Percentiles rank a stretch among this genome's conserved stretches.
These are phyloP conservation scores for Ascobolus immersus DNA, from an alignment of 495 filamentous ascomycete species.

Conservation along the genomic window DNA sequence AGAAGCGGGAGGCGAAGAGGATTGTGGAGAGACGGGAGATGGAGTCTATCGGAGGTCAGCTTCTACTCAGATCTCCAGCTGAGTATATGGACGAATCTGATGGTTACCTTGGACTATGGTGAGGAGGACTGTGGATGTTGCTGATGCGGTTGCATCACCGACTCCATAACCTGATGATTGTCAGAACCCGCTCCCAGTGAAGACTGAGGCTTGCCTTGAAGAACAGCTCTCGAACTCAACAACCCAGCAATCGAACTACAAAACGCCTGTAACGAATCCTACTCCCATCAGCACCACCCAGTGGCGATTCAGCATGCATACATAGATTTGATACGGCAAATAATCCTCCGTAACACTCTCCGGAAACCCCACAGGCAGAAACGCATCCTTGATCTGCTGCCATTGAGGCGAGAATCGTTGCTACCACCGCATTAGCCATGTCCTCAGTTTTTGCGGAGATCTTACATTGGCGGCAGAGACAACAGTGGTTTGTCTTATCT, in stretches of 20 bases:
- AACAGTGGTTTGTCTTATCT: too few relatives aligned
- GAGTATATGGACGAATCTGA: not conserved
- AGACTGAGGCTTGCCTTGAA: slow-evolving; percentile 35
- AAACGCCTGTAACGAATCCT: slow-evolving; percentile 94
- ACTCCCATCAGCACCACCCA: not conserved
- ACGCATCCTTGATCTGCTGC: slow-evolving; percentile 36
- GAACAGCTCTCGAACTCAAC: slow-evolving; percentile 63
- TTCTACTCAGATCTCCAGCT: not conserved
- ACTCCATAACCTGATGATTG: slow-evolving; percentile 47
- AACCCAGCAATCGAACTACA: slow-evolving; percentile 78
- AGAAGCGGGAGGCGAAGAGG: slow-evolving; percentile 62
- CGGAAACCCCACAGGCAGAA: slow-evolving; percentile 82
- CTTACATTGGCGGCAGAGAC: too few relatives aligned
- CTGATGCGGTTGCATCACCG: slow-evolving; percentile 59
- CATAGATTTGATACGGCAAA: slow-evolving; percentile 51
- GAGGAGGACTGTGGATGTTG: slow-evolving; percentile 66
- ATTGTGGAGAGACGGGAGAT: slow-evolving; percentile 74
- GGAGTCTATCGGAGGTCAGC: slow-evolving; percentile 7
- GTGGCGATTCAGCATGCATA: slow-evolving; percentile 13
- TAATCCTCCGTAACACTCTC: slow-evolving; percentile 81
- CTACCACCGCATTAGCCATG: too few relatives aligned
- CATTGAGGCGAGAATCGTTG: too few relatives aligned
- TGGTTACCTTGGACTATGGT: slow-evolving; percentile 57
- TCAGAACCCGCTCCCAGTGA: slow-evolving; percentile 1
- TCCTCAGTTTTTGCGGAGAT: too few relatives aligned